Evolutionary conservation across 768 basidiomycete genomes (phyloP), one percentile per base, ranked within the genome.

Genomic region (Favolaschia claudopus): DNA sequence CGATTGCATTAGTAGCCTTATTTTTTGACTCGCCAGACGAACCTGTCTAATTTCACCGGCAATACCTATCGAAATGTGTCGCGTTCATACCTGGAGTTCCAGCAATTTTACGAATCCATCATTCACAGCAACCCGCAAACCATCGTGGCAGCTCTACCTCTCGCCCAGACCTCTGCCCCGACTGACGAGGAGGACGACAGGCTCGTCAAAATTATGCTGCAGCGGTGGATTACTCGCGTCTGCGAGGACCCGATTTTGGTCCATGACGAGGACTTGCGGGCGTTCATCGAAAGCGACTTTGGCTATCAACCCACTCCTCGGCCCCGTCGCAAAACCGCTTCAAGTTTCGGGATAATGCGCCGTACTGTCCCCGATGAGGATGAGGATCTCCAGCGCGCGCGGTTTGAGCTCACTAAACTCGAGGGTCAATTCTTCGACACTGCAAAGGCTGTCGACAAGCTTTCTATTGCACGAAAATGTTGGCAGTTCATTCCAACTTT

Each of bases 121-220:
- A 85, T 95, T 28, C 85, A 89, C 67, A 94, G 85, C 74, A 96
- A 93, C 72, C 97, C 97, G 0, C 97, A 99, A 70, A 96, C 96
- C 25, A 97, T 99, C 66, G 82, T 98, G 15, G 94, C 97, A 8
- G 97, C 97, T 5, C 83, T 99, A 14, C 97, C 97, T 1, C 83
- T 99, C n/a, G 87, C 96, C 0, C 94, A 96, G 65, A 98, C 96
- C 0, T 98, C 96, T 13, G 97, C 97, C 3, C 91, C 94, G 24
- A 95, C 94, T 13, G 97, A 99, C 69, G 97, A 99, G 76, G 97
- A 99, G 75, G 97, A 99, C 73, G 97, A 99, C 72, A 85, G 97
- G 19, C 82, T 99, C 3, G 94, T 99, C 29, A 91, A 91, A 71
- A 91, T 96, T 59, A 94, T 96, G 85, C 80, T 99, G 20, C 97